Percentiles rank a stretch among this genome's conserved stretches.
phyloP scores from a whole-genome alignment of 2,329 filamentous ascomycete species.

The Talaromyces marneffei region DNA sequence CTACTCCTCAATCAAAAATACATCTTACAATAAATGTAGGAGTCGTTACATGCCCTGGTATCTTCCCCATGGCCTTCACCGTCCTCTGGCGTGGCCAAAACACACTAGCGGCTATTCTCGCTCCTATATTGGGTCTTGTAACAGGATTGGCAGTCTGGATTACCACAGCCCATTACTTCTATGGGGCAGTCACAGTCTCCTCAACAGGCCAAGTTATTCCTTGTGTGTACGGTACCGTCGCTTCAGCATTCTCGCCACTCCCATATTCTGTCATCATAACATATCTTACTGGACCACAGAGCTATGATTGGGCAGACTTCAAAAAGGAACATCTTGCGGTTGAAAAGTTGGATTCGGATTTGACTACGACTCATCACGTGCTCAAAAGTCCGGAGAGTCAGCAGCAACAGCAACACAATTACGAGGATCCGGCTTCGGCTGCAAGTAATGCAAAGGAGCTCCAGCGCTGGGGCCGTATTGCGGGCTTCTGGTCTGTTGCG shows the following conservation, averaged over 20 bases:
- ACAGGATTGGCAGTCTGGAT: constrained; percentile 52
- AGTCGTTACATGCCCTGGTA: no score
- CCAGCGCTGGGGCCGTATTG: constrained; percentile 45
- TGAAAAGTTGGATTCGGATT: constrained; percentile 22
- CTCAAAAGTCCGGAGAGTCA: neutral
- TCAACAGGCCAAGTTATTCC: constrained; percentile 48
- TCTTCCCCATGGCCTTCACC: no score
- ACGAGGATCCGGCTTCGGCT: neutral
- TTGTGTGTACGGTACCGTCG: constrained; percentile 50
- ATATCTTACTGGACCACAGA: constrained; percentile 36
- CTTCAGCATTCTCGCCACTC: constrained; percentile 50
- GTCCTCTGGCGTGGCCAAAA: no score
- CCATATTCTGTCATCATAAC: constrained; percentile 47
- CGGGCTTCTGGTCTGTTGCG: constrained; percentile 43
- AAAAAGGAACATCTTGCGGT: constrained; percentile 27
- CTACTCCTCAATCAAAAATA: no score
- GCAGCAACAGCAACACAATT: neutral
- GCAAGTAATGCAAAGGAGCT: constrained; percentile 30
- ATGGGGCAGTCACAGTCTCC: constrained; percentile 44
- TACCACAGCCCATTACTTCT: constrained; percentile 42
- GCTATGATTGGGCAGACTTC: constrained; percentile 40
- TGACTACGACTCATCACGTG: constrained; percentile 18
- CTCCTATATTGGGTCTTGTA: constrained; percentile 46
- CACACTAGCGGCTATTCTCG: constrained; percentile 45
- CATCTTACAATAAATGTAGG: no score